These are phyloP conservation scores for Pyricularia pennisetigena DNA, from an alignment of 2,329 filamentous ascomycete genomes.

Conservation along the genomic window DNA sequence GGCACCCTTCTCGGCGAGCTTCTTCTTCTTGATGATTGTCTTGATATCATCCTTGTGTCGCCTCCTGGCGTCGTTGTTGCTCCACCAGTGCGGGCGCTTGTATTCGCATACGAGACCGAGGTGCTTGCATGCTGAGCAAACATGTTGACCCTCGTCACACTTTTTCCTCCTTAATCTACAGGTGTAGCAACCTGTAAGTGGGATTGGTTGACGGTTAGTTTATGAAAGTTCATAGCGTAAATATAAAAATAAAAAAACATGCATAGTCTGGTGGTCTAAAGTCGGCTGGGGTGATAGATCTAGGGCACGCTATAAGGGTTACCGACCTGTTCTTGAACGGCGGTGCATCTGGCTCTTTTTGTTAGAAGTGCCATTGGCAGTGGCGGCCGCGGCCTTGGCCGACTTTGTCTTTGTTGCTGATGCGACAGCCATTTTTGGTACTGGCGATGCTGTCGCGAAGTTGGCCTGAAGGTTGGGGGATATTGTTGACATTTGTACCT, in stretches of 20 bases:
- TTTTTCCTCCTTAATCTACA: slow-evolving; percentile 59
- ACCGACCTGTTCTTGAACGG: slow-evolving; percentile 86
- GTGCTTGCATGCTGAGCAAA: slow-evolving; percentile 57
- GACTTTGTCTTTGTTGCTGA: slow-evolving; percentile 39
- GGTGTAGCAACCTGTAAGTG: slow-evolving; percentile 51
- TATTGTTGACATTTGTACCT: slow-evolving; percentile 57
- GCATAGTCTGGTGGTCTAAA: not conserved
- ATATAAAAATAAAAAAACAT: not conserved
- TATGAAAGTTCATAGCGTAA: not conserved
- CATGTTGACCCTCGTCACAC: slow-evolving; percentile 55
- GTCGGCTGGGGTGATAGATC: not conserved
- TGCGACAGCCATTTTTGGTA: slow-evolving; percentile 50
- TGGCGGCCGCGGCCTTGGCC: slow-evolving; percentile 37
- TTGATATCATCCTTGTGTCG: slow-evolving; percentile 94
- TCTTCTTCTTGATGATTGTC: slow-evolving; percentile 93
- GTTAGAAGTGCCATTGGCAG: slow-evolving; percentile 45
- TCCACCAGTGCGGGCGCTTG: slow-evolving; percentile 96
- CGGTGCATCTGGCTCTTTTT: slow-evolving; percentile 81
- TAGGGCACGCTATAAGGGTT: slow-evolving; percentile 7
- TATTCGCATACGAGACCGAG: slow-evolving; percentile 89
- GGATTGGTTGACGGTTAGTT: not conserved
- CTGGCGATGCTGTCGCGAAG: slow-evolving; percentile 37
- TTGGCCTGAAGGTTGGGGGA: slow-evolving; percentile 49
- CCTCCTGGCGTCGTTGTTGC: slow-evolving; percentile 77
- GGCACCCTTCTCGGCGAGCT: slow-evolving; percentile 77